Conservation (phyloP, 768 basidiomycete genomes). For the Dacryopinax spathularia region DNA sequence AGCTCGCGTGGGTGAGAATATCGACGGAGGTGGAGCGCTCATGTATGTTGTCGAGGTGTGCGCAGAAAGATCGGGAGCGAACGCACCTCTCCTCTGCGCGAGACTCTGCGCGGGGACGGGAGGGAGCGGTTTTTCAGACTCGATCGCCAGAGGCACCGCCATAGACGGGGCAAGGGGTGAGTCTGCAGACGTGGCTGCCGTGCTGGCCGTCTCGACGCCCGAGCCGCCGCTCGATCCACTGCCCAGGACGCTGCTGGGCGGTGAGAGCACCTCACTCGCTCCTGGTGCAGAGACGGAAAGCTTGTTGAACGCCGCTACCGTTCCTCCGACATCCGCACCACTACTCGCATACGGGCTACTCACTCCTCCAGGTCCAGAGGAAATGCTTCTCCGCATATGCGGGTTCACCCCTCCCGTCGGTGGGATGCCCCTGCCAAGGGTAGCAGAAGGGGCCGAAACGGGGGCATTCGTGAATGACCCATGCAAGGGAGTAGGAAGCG, state of each 20-base stretch:
- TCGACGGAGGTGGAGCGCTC: conserved; percentile 16
- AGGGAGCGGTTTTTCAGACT: neutral
- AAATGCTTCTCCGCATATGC: neutral
- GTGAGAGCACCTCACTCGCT: neutral
- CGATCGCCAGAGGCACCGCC: neutral
- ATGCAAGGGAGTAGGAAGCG: neutral
- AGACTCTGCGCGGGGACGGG: neutral
- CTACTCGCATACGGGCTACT: no score
- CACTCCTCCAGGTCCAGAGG: neutral
- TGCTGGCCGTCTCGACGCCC: neutral
- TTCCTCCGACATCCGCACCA: neutral
- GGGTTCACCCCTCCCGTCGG: neutral
- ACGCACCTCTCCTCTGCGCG: neutral
- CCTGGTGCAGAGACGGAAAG: neutral
- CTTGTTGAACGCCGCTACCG: conserved; percentile 6
- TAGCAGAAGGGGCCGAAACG: neutral
- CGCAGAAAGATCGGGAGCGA: conserved; percentile 14
- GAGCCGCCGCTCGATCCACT: neutral
- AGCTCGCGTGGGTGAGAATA: conserved; percentile 3
- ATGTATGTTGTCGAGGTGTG: conserved; percentile 18
- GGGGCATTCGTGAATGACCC: neutral
- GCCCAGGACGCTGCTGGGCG: neutral
- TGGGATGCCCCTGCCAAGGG: neutral
- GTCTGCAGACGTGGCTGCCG: neutral
- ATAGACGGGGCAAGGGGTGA: neutral